Conservation (phyloP, 192 early-diverging fungal genomes). For the Linnemannia hyalina region DNA sequence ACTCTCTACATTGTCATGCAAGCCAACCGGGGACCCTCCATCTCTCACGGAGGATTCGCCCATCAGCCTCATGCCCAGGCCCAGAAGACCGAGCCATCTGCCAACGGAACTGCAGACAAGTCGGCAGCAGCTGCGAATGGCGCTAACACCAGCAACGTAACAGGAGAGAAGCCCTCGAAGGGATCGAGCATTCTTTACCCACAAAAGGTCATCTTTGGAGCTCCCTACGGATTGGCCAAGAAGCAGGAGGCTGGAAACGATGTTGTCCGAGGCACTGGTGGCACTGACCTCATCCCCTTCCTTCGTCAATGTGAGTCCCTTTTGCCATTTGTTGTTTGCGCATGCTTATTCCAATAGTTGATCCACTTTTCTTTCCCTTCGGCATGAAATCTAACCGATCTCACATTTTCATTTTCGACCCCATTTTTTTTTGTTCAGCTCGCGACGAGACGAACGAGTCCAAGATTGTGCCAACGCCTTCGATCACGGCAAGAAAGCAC, state of each 20-base stretch:
- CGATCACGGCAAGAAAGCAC: slow-evolving; percentile 19
- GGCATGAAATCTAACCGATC: background rate
- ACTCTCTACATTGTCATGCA: slow-evolving; percentile 91
- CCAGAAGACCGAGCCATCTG: background rate
- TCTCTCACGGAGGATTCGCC: slow-evolving; percentile 71
- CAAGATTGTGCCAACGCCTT: slow-evolving; percentile 46
- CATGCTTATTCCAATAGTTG: background rate
- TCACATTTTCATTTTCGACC: background rate
- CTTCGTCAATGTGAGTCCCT: slow-evolving; percentile 64
- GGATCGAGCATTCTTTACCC: slow-evolving; percentile 46
- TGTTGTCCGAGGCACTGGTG: slow-evolving; percentile 83
- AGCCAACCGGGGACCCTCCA: slow-evolving; percentile 77
- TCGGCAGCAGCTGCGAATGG: background rate
- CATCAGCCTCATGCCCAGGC: slow-evolving; percentile 30
- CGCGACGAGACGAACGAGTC: slow-evolving; percentile 54
- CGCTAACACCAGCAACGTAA: background rate
- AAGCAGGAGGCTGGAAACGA: slow-evolving; percentile 66
- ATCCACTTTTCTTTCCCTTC: background rate
- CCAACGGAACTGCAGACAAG: background rate
- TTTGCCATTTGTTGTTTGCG: slow-evolving; percentile 5
- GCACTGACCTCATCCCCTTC: slow-evolving; percentile 93
- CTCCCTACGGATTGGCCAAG: slow-evolving; percentile 68
- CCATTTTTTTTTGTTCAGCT: slow-evolving; percentile 17
- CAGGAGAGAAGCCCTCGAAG: background rate
- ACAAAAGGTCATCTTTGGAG: slow-evolving; percentile 37